Evolutionary conservation across 2,329 filamentous ascomycete species (phyloP), one percentile per base, ranked within the genome.

Genomic region (Calonectria leucothoes): DNA sequence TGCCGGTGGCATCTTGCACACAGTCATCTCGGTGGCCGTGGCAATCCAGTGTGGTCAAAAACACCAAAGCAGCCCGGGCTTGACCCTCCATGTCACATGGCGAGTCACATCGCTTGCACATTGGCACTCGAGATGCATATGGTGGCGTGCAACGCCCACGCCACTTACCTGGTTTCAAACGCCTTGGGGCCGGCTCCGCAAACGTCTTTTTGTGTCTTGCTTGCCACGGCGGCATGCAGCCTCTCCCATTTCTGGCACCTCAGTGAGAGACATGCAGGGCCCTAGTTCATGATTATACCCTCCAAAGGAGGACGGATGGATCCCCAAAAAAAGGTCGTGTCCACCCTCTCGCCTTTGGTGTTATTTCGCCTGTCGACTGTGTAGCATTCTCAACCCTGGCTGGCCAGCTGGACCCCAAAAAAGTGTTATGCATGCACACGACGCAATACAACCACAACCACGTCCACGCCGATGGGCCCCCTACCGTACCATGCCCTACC

Each of bases 141-240:
- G 49, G 70, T 71, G 70, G 70, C 70, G 69, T 71, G 70, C 42
- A 72, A 67, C 52, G 69, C 25, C 33, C 35, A 59, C 65, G 70
- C 70, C 65, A 69, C 70, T 48, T 31, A 11, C 42, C 33, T 42
- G 27, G 39, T 33, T 23, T 27, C n/a, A n/a, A 33, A 45, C 31
- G 39, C 33, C 8, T n/a, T n/a, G n/a, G n/a, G n/a, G 59, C 35
- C n/a, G n/a, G 27, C 35, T 39, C 65, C 63, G n/a, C 35, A 63
- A 71, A 57, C 55, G 39, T 37, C 61, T 71, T 65, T 45, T 27
- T 25, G 15, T 57, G 37, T 59, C 35, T 23, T 61, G 23, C 23
- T 39, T 35, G 31, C 55, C 55, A 35, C 55, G 25, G n/a, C n/a
- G 59, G 59, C 55, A 64, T 64, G 29, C 37, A 61, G 55, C 29